Evolutionary conservation across 305 asterid species (phyloP).

Genomic region (Salvia sclarea): DNA sequence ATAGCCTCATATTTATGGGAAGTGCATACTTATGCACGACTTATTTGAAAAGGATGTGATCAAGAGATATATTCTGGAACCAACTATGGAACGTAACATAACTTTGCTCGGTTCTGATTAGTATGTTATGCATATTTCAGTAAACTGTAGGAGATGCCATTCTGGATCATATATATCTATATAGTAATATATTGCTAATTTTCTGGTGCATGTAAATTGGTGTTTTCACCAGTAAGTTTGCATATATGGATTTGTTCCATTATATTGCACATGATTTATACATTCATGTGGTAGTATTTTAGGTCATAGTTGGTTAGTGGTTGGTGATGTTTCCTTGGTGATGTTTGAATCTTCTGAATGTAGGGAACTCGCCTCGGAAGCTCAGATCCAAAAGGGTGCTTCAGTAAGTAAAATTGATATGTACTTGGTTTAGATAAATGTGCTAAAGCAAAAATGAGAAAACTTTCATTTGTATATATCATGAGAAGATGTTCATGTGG

Average conservation of each 20-base stretch:
- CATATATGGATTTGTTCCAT: neutral
- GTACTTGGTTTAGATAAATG: conserved; percentile 29
- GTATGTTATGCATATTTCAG: conserved; percentile 7
- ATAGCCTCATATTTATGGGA: neutral
- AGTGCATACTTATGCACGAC: neutral
- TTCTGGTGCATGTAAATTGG: neutral
- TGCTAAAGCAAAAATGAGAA: conserved; percentile 23
- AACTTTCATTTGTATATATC: conserved; percentile 22
- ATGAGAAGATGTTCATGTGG: neutral
- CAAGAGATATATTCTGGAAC: conserved; percentile 10
- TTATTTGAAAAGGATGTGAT: conserved; percentile 9
- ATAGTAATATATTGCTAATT: neutral
- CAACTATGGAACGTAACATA: conserved; percentile 1
- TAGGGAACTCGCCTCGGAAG: conserved; percentile 99
- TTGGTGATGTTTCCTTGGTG: conserved; percentile 24
- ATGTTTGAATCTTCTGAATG: conserved; percentile 35
- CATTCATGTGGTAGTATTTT: neutral
- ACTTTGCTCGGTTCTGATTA: conserved; percentile 3
- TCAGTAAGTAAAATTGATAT: conserved; percentile 65
- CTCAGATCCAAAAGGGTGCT: conserved; percentile 98
- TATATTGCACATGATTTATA: neutral
- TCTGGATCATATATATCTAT: conserved; percentile 22
- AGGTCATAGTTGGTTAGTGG: conserved; percentile 7
- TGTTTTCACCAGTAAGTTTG: neutral
- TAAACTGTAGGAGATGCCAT: conserved; percentile 20